Evolutionary conservation across 139 green algal species (phyloP), one percentile per base, ranked within the genome.

Genomic region (Chlorella ohadii): DNA sequence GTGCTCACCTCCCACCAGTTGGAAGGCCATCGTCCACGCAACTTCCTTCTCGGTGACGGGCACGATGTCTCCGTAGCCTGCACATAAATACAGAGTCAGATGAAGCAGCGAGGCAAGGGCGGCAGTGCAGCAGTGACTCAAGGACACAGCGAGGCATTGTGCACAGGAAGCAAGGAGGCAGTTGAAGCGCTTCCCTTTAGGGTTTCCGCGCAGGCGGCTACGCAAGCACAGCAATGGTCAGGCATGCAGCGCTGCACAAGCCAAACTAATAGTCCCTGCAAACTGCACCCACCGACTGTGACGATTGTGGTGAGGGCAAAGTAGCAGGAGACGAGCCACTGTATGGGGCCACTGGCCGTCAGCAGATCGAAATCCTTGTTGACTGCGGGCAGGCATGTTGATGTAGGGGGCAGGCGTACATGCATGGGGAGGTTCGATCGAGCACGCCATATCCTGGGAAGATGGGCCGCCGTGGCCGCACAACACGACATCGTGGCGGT

Each of bases 281-380:
- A n/a, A n/a, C n/a, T n/a, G n/a, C n/a, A n/a, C 67, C 34, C 67
- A 77, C 70, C 71, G 39, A 87, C 82, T 7, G 83, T 87, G 27
- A 51, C 65, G 13, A 84, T 47, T 17, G 73, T 84, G 39, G 36
- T 66, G 22, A 87, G 34, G 16, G 57, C 36, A 79, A 79, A 87
- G 75, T 87, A 87, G 39, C 38, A 67, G 65, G 39, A 83, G 25
- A 83, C 56, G 44, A 87, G 38, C 73, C 73, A 87, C 17, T 75
- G 74, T 15, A 5, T 25, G 3, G 28, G 19, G 47, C 83, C 38
- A 33, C 17, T 71, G 16, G 61, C 39, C 25, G 51, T 56, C 1
- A 67, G 23, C 4, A 87, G 75, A 39, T 87, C 57, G 22, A 84
- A n/a, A 2, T 70, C 56, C 41, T 78, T 78, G 34, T n/a, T 64